Evolutionary conservation across 495 filamentous ascomycete species (phyloP).

Genomic region (Penicillium lividum): DNA sequence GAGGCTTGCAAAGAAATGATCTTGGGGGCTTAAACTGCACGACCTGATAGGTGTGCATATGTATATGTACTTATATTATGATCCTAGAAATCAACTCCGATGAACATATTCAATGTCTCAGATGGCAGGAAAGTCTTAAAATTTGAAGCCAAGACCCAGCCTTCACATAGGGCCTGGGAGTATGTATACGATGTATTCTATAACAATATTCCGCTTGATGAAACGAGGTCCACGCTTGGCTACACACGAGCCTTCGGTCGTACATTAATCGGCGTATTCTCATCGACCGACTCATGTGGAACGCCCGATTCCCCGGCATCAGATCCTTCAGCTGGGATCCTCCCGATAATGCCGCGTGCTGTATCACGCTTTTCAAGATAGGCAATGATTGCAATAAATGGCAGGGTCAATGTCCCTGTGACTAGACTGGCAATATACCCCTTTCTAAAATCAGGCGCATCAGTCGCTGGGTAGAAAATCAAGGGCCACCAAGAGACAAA

Average conservation of each 20-base stretch:
- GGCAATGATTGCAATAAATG: slow-evolving; percentile 31
- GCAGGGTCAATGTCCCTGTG: slow-evolving; percentile 33
- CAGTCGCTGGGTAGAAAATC: slow-evolving; percentile 36
- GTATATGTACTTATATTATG: slow-evolving; percentile 23
- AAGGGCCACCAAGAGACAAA: slow-evolving; percentile 43
- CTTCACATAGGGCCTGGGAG: background rate
- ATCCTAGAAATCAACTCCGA: slow-evolving; percentile 17
- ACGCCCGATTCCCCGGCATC: background rate
- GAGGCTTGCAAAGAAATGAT: slow-evolving; percentile 42
- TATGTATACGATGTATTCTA: background rate
- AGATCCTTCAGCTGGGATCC: slow-evolving; percentile 8
- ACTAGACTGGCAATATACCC: slow-evolving; percentile 39
- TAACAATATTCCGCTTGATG: background rate
- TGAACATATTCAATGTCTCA: background rate
- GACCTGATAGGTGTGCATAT: background rate
- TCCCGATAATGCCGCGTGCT: slow-evolving; percentile 27
- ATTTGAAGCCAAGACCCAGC: background rate
- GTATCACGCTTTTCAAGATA: slow-evolving; percentile 34
- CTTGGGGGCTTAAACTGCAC: background rate
- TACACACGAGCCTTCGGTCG: slow-evolving; percentile 5
- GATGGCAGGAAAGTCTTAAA: background rate
- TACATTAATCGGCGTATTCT: slow-evolving; percentile 12
- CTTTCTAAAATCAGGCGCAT: slow-evolving; percentile 34
- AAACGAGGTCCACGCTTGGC: background rate
- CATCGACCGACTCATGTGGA: background rate